Percentiles rank a stretch among this genome's conserved stretches.
These are phyloP conservation scores for Ophiognomonia clavigignenti-juglandacearum DNA, from an alignment of 2,329 filamentous ascomycete species.

Conservation along the genomic window DNA sequence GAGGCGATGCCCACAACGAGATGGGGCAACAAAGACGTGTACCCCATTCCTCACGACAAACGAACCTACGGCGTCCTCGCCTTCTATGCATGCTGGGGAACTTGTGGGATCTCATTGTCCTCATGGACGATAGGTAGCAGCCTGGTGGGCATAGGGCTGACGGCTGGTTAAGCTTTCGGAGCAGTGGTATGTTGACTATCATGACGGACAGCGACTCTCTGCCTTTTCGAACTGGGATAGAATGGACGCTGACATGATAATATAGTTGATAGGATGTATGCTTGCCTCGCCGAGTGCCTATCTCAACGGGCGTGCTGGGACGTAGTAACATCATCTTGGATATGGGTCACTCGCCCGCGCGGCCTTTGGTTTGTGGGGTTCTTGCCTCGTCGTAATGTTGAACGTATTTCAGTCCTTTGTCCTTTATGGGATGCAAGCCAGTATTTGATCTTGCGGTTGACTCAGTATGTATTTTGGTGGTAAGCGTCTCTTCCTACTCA, in stretches of 20 bases:
- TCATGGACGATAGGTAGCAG: neutral
- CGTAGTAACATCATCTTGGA: neutral
- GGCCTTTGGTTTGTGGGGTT: neutral
- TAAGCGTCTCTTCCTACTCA: neutral
- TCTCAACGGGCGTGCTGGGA: neutral
- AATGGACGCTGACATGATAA: neutral
- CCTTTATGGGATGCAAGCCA: neutral
- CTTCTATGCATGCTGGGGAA: neutral
- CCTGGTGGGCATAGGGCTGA: neutral
- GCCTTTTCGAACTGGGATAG: too few relatives aligned
- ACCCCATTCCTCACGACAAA: neutral
- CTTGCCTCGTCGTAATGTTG: neutral
- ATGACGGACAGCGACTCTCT: neutral
- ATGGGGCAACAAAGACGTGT: neutral
- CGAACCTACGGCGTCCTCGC: neutral
- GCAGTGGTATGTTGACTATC: neutral
- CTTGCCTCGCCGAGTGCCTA: neutral
- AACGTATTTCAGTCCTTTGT: neutral
- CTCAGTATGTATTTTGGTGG: neutral
- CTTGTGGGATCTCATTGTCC: neutral
- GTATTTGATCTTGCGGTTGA: neutral
- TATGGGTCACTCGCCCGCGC: neutral
- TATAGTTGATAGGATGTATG: neutral
- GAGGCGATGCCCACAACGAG: neutral
- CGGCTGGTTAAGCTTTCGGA: neutral